These are phyloP conservation scores for Cenchrus americanus DNA, from an alignment of 176 grass and related monocot genomes.

Conservation along the genomic window DNA sequence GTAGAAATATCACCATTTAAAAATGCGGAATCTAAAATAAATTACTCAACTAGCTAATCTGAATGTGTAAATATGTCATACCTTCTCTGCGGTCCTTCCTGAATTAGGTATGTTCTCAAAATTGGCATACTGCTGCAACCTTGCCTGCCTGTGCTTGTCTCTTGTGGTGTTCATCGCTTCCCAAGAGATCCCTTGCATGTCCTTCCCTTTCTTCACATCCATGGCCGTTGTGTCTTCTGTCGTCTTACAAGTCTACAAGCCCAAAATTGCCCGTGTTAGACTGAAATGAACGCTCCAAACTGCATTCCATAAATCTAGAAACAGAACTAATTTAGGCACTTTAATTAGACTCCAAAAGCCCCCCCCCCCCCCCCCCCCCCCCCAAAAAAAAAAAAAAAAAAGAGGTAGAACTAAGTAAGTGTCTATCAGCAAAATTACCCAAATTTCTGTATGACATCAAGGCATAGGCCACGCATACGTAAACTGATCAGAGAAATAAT, in stretches of 20 bases:
- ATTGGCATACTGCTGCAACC: conserved; percentile 67
- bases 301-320: not conserved
- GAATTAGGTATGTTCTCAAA: conserved; percentile 85
- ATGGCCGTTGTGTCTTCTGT: conserved; percentile 59
- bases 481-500: not conserved
- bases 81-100: conserved; percentile 66
- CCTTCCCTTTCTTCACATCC: conserved; percentile 71
- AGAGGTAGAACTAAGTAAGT: not conserved
- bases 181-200: conserved; percentile 92
- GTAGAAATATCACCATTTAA: conserved; percentile 25
- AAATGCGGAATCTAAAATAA: not conserved
- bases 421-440: not conserved
- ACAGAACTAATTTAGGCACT: not conserved
- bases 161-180: conserved; percentile 53
- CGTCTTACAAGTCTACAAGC: conserved; percentile 48
- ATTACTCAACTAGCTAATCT: not conserved
- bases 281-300: not conserved
- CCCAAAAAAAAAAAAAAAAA: too few relatives aligned
- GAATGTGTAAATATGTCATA: conserved; percentile 33
- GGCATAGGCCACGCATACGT: not conserved
- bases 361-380: too few relatives aligned
- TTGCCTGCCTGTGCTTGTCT: conserved; percentile 51
- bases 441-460: not conserved
- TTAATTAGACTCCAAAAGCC: not conserved
- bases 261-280: conserved; percentile 17